A percentile compares a stretch with the other conserved stretches of the same genome.
Conservation (phyloP, 257 asterid species). For the Plantago elongata region DNA sequence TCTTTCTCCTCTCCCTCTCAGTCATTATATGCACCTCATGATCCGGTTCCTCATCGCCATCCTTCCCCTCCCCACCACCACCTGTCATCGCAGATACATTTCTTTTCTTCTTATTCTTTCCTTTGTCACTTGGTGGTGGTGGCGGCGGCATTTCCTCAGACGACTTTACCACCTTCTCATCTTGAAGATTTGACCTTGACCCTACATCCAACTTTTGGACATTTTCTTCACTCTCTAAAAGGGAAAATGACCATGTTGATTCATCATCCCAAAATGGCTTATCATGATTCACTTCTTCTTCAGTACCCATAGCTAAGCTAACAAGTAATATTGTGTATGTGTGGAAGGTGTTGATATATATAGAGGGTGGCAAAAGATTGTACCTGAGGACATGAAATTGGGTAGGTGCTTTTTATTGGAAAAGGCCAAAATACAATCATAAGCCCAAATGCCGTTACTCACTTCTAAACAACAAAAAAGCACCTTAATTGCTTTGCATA, state of each 20-base stretch:
- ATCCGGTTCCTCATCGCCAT: slow-evolving; percentile 28
- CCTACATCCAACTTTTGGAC: slow-evolving; percentile 10
- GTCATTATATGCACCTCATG: slow-evolving; percentile 74
- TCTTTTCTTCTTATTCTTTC: slow-evolving; percentile 21
- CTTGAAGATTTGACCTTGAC: slow-evolving; percentile 9
- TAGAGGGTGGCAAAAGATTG: neutral
- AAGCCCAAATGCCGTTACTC: slow-evolving; percentile 49
- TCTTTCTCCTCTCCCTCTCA: slow-evolving; percentile 84
- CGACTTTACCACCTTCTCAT: slow-evolving; percentile 9
- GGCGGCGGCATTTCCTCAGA: neutral
- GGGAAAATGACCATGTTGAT: slow-evolving; percentile 30
- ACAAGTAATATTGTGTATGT: neutral
- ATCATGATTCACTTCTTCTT: slow-evolving; percentile 23
- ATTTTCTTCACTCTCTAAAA: slow-evolving; percentile 22
- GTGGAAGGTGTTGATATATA: neutral
- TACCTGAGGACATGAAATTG: slow-evolving; percentile 22
- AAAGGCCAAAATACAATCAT: slow-evolving; percentile 50
- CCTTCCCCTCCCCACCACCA: neutral
- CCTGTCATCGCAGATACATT: neutral
- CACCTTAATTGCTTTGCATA: neutral
- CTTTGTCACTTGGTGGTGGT: neutral
- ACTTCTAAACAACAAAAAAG: slow-evolving; percentile 34
- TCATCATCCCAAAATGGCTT: slow-evolving; percentile 30
- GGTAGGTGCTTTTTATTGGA: slow-evolving; percentile 21
- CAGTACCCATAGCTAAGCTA: slow-evolving; percentile 21